These are phyloP conservation scores for Ganoderma sinense DNA, from an alignment of 1,284 basidiomycete genomes.

Conservation along the genomic window DNA sequence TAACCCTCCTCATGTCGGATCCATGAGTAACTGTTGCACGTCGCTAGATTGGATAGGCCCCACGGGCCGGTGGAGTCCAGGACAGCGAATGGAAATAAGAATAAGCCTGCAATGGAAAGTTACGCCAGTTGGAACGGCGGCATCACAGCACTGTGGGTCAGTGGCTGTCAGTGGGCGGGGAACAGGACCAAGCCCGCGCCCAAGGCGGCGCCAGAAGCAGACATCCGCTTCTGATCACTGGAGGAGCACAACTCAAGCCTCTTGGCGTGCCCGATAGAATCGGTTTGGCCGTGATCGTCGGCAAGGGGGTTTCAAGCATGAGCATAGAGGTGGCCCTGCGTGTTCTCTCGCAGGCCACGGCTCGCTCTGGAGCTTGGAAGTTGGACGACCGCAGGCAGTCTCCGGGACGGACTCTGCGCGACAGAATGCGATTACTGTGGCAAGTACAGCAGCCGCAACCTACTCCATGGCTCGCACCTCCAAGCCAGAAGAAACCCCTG, in stretches of 20 bases:
- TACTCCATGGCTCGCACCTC: neutral
- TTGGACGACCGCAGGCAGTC: neutral
- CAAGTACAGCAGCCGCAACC: neutral
- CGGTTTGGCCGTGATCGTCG: neutral
- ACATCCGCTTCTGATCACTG: neutral
- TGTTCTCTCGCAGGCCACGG: neutral
- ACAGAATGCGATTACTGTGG: neutral
- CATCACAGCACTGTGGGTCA: too few species aligned
- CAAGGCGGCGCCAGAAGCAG: neutral
- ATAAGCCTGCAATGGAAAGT: neutral
- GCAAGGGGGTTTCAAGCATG: neutral
- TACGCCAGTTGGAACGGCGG: neutral
- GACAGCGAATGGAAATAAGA: neutral
- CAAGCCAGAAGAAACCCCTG: neutral
- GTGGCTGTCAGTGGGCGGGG: too few species aligned
- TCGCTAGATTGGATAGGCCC: too few species aligned
- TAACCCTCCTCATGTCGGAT: neutral
- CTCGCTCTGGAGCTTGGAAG: neutral
- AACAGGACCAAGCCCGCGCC: conserved; percentile 10
- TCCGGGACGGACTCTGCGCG: neutral
- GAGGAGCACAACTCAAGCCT: neutral
- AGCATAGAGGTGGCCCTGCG: neutral
- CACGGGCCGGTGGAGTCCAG: neutral
- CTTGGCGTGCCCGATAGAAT: neutral
- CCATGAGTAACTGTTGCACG: too few species aligned